phyloP scores from a whole-genome alignment of 2,329 filamentous ascomycete genomes.

The Chaetothyriales sp. region DNA sequence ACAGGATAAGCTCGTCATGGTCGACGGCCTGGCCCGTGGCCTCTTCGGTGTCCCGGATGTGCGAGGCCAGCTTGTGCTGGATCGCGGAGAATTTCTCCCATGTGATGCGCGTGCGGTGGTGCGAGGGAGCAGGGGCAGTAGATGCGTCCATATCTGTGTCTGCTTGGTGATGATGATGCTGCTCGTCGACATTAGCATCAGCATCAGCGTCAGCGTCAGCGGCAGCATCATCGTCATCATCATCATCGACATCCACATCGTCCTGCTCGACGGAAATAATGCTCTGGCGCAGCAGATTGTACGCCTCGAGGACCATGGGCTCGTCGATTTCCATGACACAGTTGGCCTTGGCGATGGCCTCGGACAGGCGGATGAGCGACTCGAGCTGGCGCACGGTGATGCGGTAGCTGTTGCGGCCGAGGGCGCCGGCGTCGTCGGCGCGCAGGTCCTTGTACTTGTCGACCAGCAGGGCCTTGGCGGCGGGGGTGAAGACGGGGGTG shows the following conservation, averaged over 20 bases:
- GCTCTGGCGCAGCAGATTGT: conserved; percentile 75
- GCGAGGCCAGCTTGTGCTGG: conserved; percentile 68
- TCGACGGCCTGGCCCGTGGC: conserved; percentile 67
- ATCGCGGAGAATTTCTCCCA: conserved; percentile 92
- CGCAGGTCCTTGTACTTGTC: conserved; percentile 91
- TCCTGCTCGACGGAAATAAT: conserved; percentile 98
- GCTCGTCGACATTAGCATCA: conserved; percentile 13
- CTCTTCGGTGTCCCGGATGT: conserved; percentile 69
- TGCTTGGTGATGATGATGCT: not conserved
- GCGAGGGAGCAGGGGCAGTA: conserved; percentile 26
- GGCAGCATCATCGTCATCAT: conserved; percentile 44
- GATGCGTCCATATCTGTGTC: conserved; percentile 22
- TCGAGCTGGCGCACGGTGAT: conserved; percentile 95
- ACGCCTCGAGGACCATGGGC: conserved; percentile 80
- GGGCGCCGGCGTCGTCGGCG: conserved; percentile 79
- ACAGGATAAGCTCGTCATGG: conserved; percentile 63
- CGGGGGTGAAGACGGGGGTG: conserved; percentile 77
- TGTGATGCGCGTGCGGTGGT: conserved; percentile 60
- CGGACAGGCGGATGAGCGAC: conserved; percentile 83
- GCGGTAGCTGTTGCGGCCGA: conserved; percentile 88
- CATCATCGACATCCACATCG: conserved; percentile 84
- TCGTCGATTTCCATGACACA: conserved; percentile 81
- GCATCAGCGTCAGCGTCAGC: conserved; percentile 21
- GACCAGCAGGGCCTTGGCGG: conserved; percentile 72
- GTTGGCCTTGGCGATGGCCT: conserved; percentile 97